Conservation (phyloP, 169 alveolate genomes). For the Plasmodium vinckei region DNA sequence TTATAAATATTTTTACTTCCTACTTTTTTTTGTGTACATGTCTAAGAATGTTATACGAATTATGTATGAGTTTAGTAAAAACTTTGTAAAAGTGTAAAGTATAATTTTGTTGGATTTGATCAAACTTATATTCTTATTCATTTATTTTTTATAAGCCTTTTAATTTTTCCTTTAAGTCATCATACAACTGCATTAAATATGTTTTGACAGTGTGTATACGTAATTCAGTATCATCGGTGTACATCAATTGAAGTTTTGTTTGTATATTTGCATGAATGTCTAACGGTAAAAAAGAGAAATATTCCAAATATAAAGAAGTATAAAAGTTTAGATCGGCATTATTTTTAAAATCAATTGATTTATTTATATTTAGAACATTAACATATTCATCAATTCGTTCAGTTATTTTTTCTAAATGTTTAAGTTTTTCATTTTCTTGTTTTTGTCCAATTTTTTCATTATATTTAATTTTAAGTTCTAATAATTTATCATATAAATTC, state of each 20-base stretch:
- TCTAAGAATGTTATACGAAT: too few relatives aligned
- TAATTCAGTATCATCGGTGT: conserved; percentile 57
- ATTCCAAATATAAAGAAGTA: conserved; percentile 62
- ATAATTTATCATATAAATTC: conserved; percentile 63
- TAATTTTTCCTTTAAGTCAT: conserved; percentile 28
- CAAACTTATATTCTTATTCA: not conserved
- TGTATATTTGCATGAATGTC: conserved; percentile 60
- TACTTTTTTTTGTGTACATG: too few relatives aligned
- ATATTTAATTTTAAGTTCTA: conserved; percentile 49
- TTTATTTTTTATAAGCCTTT: conserved; percentile 19
- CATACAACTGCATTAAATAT: conserved; percentile 49
- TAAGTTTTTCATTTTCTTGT: conserved; percentile 58
- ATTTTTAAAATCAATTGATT: conserved; percentile 36
- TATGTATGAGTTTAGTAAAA: too few relatives aligned
- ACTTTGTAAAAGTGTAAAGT: too few relatives aligned
- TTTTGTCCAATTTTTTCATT: conserved; percentile 54
- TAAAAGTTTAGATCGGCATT: conserved; percentile 10
- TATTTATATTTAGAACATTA: conserved; percentile 41
- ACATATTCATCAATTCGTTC: conserved; percentile 64
- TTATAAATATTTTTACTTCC: too few relatives aligned
- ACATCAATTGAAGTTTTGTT: conserved; percentile 68
- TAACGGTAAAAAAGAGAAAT: conserved; percentile 45
- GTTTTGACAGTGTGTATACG: conserved; percentile 43
- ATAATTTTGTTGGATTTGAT: too few relatives aligned
- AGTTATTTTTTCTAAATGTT: conserved; percentile 53